Evolutionary conservation across 139 green algal genomes (phyloP).

Genomic region (Picocystis salinarum): DNA sequence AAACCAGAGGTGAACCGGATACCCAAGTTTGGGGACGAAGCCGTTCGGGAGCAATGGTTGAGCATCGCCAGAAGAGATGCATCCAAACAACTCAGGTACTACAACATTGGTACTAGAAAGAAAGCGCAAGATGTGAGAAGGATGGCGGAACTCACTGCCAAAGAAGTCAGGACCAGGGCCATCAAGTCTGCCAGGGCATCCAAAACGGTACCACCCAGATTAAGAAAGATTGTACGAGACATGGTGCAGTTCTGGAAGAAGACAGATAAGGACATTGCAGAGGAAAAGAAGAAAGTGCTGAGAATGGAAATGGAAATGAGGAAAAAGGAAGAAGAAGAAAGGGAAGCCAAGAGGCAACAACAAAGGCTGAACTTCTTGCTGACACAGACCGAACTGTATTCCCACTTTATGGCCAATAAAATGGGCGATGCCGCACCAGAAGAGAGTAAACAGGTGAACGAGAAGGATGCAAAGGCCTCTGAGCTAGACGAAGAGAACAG

Average conservation of each 20-base stretch:
- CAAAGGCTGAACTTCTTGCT: constrained; percentile 46
- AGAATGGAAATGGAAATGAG: constrained; percentile 1
- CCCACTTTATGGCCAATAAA: constrained; percentile 40
- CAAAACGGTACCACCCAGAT: constrained; percentile 11
- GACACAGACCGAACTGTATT: constrained; percentile 45
- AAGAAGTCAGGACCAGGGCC: constrained; percentile 12
- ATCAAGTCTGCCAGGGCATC: constrained; percentile 8
- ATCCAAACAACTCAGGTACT: too few species aligned
- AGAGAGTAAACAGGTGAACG: constrained; percentile 8
- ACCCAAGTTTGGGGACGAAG: too few species aligned
- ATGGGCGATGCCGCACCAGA: constrained; percentile 1
- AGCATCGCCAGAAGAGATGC: too few species aligned
- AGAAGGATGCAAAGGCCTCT: constrained; percentile 8
- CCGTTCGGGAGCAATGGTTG: too few species aligned
- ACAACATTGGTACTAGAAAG: too few species aligned
- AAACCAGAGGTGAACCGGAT: too few species aligned
- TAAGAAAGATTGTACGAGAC: constrained; percentile 16
- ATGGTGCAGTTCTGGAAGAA: constrained; percentile 30
- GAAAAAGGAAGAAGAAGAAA: constrained; percentile 26
- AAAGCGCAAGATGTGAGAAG: constrained; percentile 16
- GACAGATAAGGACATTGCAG: constrained; percentile 18
- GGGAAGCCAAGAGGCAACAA: constrained; percentile 31
- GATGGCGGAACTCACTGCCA: constrained; percentile 16
- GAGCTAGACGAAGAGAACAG: constrained; percentile 5
- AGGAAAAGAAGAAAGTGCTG: constrained; percentile 9